Evolutionary conservation across 495 filamentous ascomycete species (phyloP).

Genomic region (Podospora anserina): DNA sequence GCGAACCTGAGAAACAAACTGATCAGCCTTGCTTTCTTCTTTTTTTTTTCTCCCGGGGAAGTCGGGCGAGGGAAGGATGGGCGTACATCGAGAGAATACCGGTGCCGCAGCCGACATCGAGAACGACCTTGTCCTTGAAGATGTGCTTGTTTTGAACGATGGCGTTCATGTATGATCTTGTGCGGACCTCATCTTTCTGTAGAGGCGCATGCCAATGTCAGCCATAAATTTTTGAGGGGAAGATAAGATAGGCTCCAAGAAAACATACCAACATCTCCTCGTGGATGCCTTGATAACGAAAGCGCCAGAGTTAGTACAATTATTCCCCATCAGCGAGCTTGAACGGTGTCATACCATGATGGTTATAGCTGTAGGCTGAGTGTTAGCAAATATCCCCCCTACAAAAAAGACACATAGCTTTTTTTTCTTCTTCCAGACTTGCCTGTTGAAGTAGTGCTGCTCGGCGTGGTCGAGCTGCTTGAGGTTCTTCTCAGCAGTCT

Average conservation of each 20-base stretch:
- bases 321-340: slow-evolving; percentile 16
- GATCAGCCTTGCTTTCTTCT: slow-evolving; percentile 1
- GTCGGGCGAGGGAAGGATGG: background rate
- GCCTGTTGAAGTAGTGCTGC: slow-evolving; percentile 97
- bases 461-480: slow-evolving; percentile 78
- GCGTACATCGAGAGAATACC: slow-evolving; percentile 81
- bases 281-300: slow-evolving; percentile 68
- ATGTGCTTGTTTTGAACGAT: slow-evolving; percentile 92
- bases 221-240: background rate
- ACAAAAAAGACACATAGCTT: background rate
- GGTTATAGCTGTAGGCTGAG: slow-evolving; percentile 71
- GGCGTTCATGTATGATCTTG: slow-evolving; percentile 89
- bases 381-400: slow-evolving; percentile 13
- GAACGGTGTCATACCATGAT: slow-evolving; percentile 70
- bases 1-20: slow-evolving; percentile 59
- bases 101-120: slow-evolving; percentile 92
- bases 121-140: slow-evolving; percentile 84
- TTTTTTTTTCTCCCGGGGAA: background rate
- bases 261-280: slow-evolving; percentile 94
- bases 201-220: slow-evolving; percentile 20
- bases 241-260: slow-evolving; percentile 21
- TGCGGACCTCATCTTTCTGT: slow-evolving; percentile 97
- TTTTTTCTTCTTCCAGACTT: slow-evolving; percentile 27
- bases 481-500: slow-evolving; percentile 50
- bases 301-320: slow-evolving; percentile 32